Base-by-base conservation (phyloP, 257 asterid genomes). In the Leptodermis oblonga region DNA sequence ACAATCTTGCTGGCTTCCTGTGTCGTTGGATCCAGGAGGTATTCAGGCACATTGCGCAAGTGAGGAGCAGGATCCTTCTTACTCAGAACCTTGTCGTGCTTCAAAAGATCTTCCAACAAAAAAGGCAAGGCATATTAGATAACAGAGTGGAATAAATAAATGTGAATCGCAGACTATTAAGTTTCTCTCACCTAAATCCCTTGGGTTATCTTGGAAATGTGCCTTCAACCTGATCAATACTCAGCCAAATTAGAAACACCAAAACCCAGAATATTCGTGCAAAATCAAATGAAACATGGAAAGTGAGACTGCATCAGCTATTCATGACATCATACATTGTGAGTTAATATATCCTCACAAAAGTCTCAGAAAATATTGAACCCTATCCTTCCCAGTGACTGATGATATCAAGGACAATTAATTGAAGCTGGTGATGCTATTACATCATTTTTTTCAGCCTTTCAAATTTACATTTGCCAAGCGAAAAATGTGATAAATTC, bases 1-100 rank as follows among this genome's bases (percentile, higher is more conserved):
- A 94, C 88, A 62, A 94, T 85, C 88, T 89, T 91, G 90, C 90
- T 86, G 76, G 97, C 99, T 83, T 94, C 98, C 79, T 89, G 88
- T 61, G 98, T 94, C 51, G 94, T 83, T 52, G 95, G 92, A 78
- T 91, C 98, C 84, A 91, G 52, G 33, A 94, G 84, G 84, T 94
- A 94, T 54, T 88, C 96, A 0, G 99, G 99, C 71, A 94, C 93
- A 62, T 78, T 79, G 10, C 89, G 93, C 61, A 94, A 78, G 79
- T 91, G 98, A 14, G 81, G 74, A n/a, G 98, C 83, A 14, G 97
- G 96, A 26, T 83, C 90, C 75, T 86, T 88, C 84, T 86, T 91
- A 74, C 97, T 91, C 78, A 91, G 81, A 73, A 74, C 72, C 80
- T 85, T 91, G 80, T 94, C 99, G 30, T 91, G 98, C 81, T 86